Base-by-base conservation (phyloP, 2,329 filamentous ascomycete genomes). In the Colletotrichum eremochloae region DNA sequence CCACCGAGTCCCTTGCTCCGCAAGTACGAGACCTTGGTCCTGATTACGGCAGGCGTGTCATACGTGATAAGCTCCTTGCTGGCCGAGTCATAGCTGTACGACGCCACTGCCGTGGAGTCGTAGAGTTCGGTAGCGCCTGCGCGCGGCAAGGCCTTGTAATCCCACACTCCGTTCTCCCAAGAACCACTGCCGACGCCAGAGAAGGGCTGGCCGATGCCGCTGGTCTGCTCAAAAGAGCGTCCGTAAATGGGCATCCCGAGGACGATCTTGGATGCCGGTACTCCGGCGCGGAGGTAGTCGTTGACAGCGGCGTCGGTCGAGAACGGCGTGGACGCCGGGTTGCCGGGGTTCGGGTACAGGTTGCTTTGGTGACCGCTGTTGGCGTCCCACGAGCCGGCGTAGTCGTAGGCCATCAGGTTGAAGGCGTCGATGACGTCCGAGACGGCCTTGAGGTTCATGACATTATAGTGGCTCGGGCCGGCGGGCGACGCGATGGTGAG, bases 181-280 rank as follows among this genome's bases (percentile, higher is more conserved):
- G 82, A 79, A 0, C 92, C 92, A n/a, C 83, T 79, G 1, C 93
- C 93, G 18, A 92, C 83, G 12, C 93, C 92, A 7, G 77, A 84
- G 81, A 87, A 96, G 0, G 87, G 77, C 75, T 86, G 82, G 1
- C 93, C 94, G 0, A 92, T 85, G 0, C 93, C 93, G 6, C 85
- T 81, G 0, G 94, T 96, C 53, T 88, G 84, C 64, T 86, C 83
- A 77, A 96, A 96, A 0, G 91, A 87, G n/a, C 93, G 91, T 0
- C 94, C 94, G 78, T 96, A 96, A 0, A 96, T 85, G 0, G 94
- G 93, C 83, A 96, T 88, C 1, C 94, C 94, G 36, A 96, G 81
- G 5, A 93, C 87, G 60, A 97, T 89, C 82, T 95, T 96, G 60
- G 82, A 78, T 0, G 89, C 75, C 0, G 86, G 76, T 7, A 96